Conservation (phyloP, 2,329 filamentous ascomycete genomes). For the Coleophoma eucalyptorum region DNA sequence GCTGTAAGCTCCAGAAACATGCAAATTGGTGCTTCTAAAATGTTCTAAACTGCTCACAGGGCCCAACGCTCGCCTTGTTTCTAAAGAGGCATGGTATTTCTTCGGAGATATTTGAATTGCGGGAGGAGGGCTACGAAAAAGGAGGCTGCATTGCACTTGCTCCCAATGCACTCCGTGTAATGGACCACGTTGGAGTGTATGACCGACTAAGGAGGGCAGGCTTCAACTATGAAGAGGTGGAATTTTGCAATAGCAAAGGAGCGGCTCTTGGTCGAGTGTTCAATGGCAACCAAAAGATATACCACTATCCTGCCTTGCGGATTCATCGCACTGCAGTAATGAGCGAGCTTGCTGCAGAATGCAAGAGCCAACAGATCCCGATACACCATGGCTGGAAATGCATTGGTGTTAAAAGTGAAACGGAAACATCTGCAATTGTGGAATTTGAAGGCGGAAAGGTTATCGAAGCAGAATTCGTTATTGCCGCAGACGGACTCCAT, state of each 20-base stretch:
- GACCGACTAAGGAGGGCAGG: too few relatives aligned
- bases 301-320: too few relatives aligned
- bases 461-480: background rate
- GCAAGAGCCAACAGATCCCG: background rate
- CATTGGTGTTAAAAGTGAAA: background rate
- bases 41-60: too few relatives aligned
- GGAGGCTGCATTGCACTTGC: constrained; percentile 54
- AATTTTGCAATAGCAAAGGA: too few relatives aligned
- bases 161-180: constrained; percentile 50
- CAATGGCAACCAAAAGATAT: too few relatives aligned
- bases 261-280: too few relatives aligned
- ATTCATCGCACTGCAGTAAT: too few relatives aligned
- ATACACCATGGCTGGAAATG: background rate
- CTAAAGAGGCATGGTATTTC: constrained; percentile 1
- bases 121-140: background rate
- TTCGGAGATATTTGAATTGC: constrained; percentile 3
- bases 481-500: constrained; percentile 2
- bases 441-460: constrained; percentile 1
- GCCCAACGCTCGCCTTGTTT: constrained; percentile 3
- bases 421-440: background rate
- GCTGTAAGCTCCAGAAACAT: too few relatives aligned
- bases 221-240: too few relatives aligned
- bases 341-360: too few relatives aligned
- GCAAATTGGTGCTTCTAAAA: too few relatives aligned
- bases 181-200: constrained; percentile 47